Conservation (phyloP, 768 basidiomycete genomes). For the Pleurotus giganteus region DNA sequence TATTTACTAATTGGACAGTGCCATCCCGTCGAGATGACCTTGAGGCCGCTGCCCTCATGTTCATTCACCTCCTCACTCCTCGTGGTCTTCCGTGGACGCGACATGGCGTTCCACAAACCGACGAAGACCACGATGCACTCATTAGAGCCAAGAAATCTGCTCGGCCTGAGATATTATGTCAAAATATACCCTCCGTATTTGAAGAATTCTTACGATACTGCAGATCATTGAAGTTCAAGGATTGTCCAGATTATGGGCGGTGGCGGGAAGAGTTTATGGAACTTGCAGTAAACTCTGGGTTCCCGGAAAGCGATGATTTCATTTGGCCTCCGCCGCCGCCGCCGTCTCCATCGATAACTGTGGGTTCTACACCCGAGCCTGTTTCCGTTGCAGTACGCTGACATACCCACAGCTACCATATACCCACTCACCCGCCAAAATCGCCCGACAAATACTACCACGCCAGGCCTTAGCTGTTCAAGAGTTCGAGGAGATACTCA, state of each 20-base stretch:
- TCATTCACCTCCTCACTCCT: conserved; percentile 77
- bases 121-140: conserved; percentile 57
- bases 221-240: conserved; percentile 64
- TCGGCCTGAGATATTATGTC: conserved; percentile 64
- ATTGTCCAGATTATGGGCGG: conserved; percentile 61
- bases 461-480: conserved; percentile 33
- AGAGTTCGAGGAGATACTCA: conserved; percentile 55
- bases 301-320: conserved; percentile 55
- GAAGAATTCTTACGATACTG: conserved; percentile 78
- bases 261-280: conserved; percentile 68
- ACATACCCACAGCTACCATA: neutral
- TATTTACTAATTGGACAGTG: conserved; percentile 42
- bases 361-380: neutral
- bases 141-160: conserved; percentile 64
- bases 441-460: conserved; percentile 16
- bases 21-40: conserved; percentile 79
- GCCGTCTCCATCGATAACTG: conserved; percentile 16
- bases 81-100: conserved; percentile 77
- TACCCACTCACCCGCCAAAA: neutral
- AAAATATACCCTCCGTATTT: conserved; percentile 66
- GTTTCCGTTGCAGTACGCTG: neutral
- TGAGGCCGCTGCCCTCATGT: conserved; percentile 74
- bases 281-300: conserved; percentile 61
- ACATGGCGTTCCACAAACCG: conserved; percentile 74
- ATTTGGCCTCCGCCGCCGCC: conserved; percentile 68